A percentile compares a stretch with the other conserved stretches of the same genome.
phyloP scores from a whole-genome alignment of 2,329 filamentous ascomycete genomes.

The Ophiocordyceps unilateralis region DNA sequence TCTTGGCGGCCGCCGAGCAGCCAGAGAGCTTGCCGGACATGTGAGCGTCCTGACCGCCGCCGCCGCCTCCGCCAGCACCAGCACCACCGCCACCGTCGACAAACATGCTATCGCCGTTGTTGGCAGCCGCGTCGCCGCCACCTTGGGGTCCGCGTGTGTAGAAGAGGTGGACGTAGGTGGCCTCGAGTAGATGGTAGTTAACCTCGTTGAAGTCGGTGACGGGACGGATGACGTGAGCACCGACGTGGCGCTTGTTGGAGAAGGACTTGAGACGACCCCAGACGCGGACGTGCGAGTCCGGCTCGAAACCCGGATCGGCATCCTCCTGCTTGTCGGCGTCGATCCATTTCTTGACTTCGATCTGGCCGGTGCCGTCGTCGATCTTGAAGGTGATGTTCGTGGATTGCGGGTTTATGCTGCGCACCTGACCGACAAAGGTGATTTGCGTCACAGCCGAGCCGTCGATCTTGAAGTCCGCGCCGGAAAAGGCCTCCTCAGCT shows the following conservation, averaged over 20 bases:
- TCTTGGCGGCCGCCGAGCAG: slow-evolving; percentile 42
- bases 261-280: slow-evolving; percentile 75
- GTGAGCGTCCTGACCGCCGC: slow-evolving; percentile 9
- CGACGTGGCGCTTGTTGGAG: slow-evolving; percentile 67
- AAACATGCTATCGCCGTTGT: slow-evolving; percentile 33
- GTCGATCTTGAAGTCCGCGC: slow-evolving; percentile 70
- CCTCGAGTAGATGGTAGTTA: slow-evolving; percentile 80
- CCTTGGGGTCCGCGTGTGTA: slow-evolving; percentile 52
- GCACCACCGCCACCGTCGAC: slow-evolving; percentile 31
- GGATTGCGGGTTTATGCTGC: slow-evolving; percentile 66
- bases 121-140: slow-evolving; percentile 13
- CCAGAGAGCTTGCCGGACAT: slow-evolving; percentile 22
- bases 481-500: slow-evolving; percentile 56
- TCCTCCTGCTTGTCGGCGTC: slow-evolving; percentile 42
- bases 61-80: slow-evolving; percentile 18
- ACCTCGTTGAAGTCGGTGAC: slow-evolving; percentile 82
- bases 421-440: slow-evolving; percentile 81
- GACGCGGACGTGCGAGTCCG: slow-evolving; percentile 69
- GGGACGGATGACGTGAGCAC: slow-evolving; percentile 63
- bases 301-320: slow-evolving; percentile 36
- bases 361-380: slow-evolving; percentile 83
- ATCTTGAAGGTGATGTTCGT: slow-evolving; percentile 87
- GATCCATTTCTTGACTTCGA: slow-evolving; percentile 83
- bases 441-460: slow-evolving; percentile 50
- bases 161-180: slow-evolving; percentile 73